Evolutionary conservation across 768 basidiomycete species (phyloP).

Genomic region (Pulveroboletus sp.): DNA sequence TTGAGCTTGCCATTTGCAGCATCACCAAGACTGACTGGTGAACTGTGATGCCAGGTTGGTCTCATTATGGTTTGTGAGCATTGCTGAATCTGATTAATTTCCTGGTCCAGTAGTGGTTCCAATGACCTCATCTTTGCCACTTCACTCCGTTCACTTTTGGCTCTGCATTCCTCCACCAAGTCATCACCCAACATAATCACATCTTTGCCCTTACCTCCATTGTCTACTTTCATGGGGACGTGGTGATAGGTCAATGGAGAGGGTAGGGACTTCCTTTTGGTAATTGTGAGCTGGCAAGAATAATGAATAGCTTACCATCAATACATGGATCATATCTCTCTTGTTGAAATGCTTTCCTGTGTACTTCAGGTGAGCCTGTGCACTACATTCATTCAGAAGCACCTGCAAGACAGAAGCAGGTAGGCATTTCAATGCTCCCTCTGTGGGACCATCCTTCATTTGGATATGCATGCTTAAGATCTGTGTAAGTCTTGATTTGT

Average conservation of each 20-base stretch:
- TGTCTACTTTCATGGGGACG: neutral
- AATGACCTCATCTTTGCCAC: too few relatives aligned
- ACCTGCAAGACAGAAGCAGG: neutral
- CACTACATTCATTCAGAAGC: neutral
- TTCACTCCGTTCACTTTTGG: too few relatives aligned
- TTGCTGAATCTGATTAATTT: neutral
- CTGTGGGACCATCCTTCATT: neutral
- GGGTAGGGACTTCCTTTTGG: too few relatives aligned
- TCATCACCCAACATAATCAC: neutral
- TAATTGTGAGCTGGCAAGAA: too few relatives aligned
- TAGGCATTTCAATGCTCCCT: neutral
- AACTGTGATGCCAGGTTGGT: slow-evolving; percentile 22
- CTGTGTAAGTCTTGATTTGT: neutral
- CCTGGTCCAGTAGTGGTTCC: neutral
- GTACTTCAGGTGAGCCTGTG: too few relatives aligned
- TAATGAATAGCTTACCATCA: too few relatives aligned
- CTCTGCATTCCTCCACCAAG: neutral
- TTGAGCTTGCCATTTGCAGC: slow-evolving; percentile 32
- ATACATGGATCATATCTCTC: too few relatives aligned
- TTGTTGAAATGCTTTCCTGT: too few relatives aligned
- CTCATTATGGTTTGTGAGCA: neutral
- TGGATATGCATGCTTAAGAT: neutral
- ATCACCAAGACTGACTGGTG: slow-evolving; percentile 15
- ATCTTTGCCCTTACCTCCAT: too few relatives aligned
- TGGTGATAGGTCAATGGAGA: too few relatives aligned